Percentiles rank a stretch among this genome's conserved stretches.
Evolutionary conservation across 148 eudicot species (phyloP).

Genomic region (Camellia sinensis): DNA sequence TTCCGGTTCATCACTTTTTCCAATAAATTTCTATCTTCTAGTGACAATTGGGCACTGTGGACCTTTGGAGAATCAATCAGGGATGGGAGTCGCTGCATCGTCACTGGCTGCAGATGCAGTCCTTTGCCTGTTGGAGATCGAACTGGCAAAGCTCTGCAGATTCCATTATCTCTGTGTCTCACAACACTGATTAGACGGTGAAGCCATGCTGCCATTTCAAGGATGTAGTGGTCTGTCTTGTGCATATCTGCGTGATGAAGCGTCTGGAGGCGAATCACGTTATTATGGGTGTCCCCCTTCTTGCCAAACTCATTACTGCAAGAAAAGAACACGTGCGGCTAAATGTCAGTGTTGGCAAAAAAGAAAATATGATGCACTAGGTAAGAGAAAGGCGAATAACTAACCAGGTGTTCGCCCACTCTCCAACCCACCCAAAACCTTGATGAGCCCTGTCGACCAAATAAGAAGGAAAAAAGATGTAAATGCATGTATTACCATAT

Average conservation of each 20-base stretch:
- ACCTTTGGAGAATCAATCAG: conserved; percentile 23
- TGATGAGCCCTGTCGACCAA: conserved; percentile 69
- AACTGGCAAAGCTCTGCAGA: conserved; percentile 28
- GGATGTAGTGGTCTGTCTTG: conserved; percentile 61
- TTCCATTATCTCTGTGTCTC: conserved; percentile 54
- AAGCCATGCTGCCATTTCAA: conserved; percentile 62
- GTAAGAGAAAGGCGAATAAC: conserved; percentile 15
- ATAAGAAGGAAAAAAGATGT: neutral
- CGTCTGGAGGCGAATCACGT: conserved; percentile 67
- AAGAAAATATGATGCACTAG: neutral
- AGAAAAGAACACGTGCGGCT: neutral
- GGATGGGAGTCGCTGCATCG: conserved; percentile 16
- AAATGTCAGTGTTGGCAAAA: neutral
- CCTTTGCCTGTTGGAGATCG: conserved; percentile 50
- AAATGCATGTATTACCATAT: conserved; percentile 6
- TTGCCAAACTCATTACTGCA: conserved; percentile 62
- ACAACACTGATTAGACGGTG: conserved; percentile 62
- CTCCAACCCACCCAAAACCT: conserved; percentile 99
- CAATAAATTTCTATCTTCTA: conserved; percentile 63
- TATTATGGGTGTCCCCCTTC: conserved; percentile 40
- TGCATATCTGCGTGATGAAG: conserved; percentile 80
- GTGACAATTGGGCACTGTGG: conserved; percentile 34
- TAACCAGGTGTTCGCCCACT: conserved; percentile 93
- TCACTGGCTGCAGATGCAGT: conserved; percentile 17
- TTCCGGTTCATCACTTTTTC: conserved; percentile 49